These are phyloP conservation scores for Austroboletus niveus DNA, from an alignment of 1,284 basidiomycete genomes.

Conservation along the genomic window DNA sequence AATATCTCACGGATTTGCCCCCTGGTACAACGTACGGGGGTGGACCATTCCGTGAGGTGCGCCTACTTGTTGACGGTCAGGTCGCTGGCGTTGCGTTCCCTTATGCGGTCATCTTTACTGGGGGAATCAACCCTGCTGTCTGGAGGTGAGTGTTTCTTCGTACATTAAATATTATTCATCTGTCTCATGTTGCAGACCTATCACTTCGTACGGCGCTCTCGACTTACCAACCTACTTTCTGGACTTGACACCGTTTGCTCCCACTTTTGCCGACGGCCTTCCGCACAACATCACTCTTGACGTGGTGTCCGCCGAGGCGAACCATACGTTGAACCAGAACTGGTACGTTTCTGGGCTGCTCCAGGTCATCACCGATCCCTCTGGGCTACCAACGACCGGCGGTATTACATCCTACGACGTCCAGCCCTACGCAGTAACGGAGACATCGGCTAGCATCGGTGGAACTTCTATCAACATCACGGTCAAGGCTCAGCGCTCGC, in stretches of 20 bases:
- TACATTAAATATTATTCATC: background rate
- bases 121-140: constrained; percentile 70
- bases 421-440: constrained; percentile 53
- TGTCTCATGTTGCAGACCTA: constrained; percentile 48
- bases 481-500: constrained; percentile 41
- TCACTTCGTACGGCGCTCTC: constrained; percentile 74
- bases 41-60: constrained; percentile 79
- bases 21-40: constrained; percentile 50
- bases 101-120: constrained; percentile 78
- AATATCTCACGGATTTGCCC: constrained; percentile 57
- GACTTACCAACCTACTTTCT: constrained; percentile 78
- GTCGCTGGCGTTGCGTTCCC: constrained; percentile 77
- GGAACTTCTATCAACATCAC: constrained; percentile 48
- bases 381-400: constrained; percentile 62
- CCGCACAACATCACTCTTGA: constrained; percentile 69
- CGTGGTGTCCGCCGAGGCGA: constrained; percentile 67
- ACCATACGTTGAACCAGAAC: constrained; percentile 65
- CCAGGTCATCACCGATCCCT: constrained; percentile 66
- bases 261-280: constrained; percentile 63
- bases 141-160: constrained; percentile 53
- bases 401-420: constrained; percentile 58
- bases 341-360: constrained; percentile 78
- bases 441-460: constrained; percentile 43
- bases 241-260: constrained; percentile 78
- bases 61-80: constrained; percentile 70